These are phyloP conservation scores for Annulohypoxylon truncatum DNA, from an alignment of 2,329 filamentous ascomycete genomes.

Conservation along the genomic window DNA sequence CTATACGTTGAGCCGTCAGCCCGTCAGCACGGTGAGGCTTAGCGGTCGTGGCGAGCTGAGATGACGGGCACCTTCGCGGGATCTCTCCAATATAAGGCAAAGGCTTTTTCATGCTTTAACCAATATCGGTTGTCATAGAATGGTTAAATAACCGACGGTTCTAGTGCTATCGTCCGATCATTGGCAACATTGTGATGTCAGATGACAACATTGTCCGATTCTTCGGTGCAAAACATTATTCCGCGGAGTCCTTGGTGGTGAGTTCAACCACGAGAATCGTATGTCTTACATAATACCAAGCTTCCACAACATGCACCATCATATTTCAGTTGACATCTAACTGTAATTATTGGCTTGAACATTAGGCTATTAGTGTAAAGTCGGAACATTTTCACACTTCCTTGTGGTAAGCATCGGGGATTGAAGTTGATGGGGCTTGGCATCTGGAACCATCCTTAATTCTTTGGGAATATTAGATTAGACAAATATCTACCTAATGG, in stretches of 20 bases:
- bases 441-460: no score
- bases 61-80: conserved; percentile 10
- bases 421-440: not conserved
- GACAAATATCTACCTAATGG: no score
- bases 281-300: not conserved
- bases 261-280: not conserved
- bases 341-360: not conserved
- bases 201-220: conserved; percentile 23
- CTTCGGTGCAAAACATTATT: not conserved
- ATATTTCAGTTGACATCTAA: not conserved
- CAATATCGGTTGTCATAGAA: not conserved
- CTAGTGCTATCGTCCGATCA: not conserved
- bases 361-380: not conserved
- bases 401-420: not conserved
- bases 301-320: not conserved
- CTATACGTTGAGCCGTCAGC: conserved; percentile 19
- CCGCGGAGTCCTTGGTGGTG: not conserved
- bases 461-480: no score
- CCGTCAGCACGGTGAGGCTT: conserved; percentile 18
- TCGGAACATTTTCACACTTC: not conserved
- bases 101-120: not conserved
- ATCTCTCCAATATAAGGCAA: conserved; percentile 12
- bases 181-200: conserved; percentile 13
- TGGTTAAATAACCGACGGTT: not conserved
- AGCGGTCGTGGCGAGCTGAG: conserved; percentile 1